Base-by-base conservation (phyloP, 805 yeast species). In the Lachancea kluyveri region DNA sequence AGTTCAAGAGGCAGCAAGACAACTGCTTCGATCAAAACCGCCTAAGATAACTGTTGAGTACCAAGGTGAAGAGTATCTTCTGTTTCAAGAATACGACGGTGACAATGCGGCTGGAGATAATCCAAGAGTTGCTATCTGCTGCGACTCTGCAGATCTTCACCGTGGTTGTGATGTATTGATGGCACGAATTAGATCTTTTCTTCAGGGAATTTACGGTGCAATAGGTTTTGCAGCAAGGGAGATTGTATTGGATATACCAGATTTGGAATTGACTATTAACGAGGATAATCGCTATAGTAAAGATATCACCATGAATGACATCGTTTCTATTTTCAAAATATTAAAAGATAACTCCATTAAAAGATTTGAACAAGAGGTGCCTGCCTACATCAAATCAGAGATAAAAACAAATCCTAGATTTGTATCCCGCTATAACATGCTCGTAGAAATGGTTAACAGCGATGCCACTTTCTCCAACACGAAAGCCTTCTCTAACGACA, bases 231-330 rank as follows among this genome's bases (percentile, higher is more conserved):
- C 47, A 7, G 42, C 48, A 6, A 53, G 50, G 22, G 63, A 58
- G 33, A 37, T 58, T 5, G 6, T 44, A 8, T 21, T 58, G 5
- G 43, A 39, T 3, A 36, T 56, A 8, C 54, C 52, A 7, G 41
- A 44, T n/a, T 39, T 58, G 14, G 59, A 56, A 33, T 24, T 58
- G n/a, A 40, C 39, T 3, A 33, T 57, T 8, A 48, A 47, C 28
- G 63, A 58, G 30, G 63, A 58, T 33, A 58, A 58, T 32, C 33
- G 45, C 8, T 57, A 54, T 33, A 55, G 55, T 32, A 48, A 49
- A 24, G 52, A 50, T 17, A 43, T 57, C 9, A 38, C 57, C 5
- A 44, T 58, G 28, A 45, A 44, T 19, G 63, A 58, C 31, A 39
- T 58, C 14, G 35, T 45, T 10, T 51, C 59, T 0, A 52, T 58